These are phyloP conservation scores for Meyerozyma guilliermondii DNA, from an alignment of 1,139 yeast species.

Conservation along the genomic window DNA sequence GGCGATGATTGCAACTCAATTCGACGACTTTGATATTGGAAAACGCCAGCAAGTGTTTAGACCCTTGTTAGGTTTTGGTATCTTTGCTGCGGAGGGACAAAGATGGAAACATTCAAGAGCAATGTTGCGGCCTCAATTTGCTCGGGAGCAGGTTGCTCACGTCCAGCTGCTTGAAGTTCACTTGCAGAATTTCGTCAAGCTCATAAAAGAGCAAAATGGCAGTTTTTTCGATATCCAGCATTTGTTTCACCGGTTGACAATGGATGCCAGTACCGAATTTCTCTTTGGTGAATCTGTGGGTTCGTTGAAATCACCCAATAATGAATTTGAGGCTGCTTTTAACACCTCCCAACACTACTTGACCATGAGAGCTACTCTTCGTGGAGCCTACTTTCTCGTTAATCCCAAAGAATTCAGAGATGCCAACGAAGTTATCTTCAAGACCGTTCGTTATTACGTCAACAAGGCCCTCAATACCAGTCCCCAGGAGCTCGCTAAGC, in stretches of 20 bases:
- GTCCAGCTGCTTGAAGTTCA: conserved; percentile 21
- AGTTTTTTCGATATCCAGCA: conserved; percentile 31
- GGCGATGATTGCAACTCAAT: conserved; percentile 23
- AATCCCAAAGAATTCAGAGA: conserved; percentile 7
- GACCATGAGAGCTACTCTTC: conserved; percentile 8
- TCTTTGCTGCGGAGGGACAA: conserved; percentile 21
- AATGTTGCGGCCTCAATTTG: conserved; percentile 25
- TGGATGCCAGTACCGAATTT: conserved; percentile 39
- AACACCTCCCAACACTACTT: conserved; percentile 8
- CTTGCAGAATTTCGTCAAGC: conserved; percentile 14
- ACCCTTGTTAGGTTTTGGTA: conserved; percentile 22
- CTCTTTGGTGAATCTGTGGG: conserved; percentile 35
- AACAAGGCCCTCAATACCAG: conserved; percentile 9
- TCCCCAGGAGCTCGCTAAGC: conserved; percentile 8
- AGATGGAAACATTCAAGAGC: conserved; percentile 25
- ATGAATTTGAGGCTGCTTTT: conserved; percentile 8
- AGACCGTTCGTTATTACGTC: conserved; percentile 10
- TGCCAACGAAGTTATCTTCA: conserved; percentile 9
- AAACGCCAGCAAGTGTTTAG: conserved; percentile 17
- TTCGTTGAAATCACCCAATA: conserved; percentile 21
- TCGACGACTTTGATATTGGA: conserved; percentile 21
- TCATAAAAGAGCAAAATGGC: conserved; percentile 16
- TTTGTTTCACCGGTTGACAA: conserved; percentile 32
- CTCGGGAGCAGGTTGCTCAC: conserved; percentile 24
- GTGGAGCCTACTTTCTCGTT: conserved; percentile 6